phyloP scores from a whole-genome alignment of 768 basidiomycete genomes.

The Lepiota brunneoincarnata region DNA sequence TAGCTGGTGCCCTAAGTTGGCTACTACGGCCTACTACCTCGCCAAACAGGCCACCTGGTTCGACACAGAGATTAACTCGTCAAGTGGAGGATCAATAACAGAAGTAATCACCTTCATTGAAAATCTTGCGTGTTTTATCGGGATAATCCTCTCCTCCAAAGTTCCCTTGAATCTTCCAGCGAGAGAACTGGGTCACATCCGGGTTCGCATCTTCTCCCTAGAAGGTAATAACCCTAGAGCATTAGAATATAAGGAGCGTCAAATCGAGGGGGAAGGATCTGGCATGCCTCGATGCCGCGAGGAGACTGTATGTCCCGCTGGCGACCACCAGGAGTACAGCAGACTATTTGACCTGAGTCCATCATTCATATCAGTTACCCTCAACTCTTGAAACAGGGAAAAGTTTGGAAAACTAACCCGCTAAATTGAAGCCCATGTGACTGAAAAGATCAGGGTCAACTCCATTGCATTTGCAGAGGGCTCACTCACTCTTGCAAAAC shows the following conservation, averaged over 20 bases:
- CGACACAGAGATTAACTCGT: background rate
- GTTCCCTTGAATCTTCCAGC: constrained; percentile 1
- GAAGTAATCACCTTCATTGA: background rate
- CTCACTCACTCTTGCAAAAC: background rate
- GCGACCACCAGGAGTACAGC: constrained; percentile 1
- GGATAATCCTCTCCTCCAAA: constrained; percentile 4
- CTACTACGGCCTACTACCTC: too few relatives aligned
- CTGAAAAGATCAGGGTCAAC: background rate
- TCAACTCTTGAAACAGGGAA: background rate
- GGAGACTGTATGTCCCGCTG: constrained; percentile 1
- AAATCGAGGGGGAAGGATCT: background rate
- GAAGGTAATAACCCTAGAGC: background rate
- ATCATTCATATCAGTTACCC: background rate
- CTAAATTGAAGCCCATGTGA: background rate
- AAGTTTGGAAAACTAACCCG: background rate
- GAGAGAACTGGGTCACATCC: background rate
- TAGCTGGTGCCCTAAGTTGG: background rate
- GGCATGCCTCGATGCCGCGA: background rate
- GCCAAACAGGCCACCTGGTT: background rate
- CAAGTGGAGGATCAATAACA: background rate
- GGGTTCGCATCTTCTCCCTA: background rate
- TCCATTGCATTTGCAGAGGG: background rate
- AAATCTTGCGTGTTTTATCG: constrained; percentile 1
- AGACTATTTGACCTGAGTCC: background rate
- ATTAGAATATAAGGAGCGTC: background rate